Conservation (phyloP, 2,329 filamentous ascomycete species). For the Neoarthrinium moseri region DNA sequence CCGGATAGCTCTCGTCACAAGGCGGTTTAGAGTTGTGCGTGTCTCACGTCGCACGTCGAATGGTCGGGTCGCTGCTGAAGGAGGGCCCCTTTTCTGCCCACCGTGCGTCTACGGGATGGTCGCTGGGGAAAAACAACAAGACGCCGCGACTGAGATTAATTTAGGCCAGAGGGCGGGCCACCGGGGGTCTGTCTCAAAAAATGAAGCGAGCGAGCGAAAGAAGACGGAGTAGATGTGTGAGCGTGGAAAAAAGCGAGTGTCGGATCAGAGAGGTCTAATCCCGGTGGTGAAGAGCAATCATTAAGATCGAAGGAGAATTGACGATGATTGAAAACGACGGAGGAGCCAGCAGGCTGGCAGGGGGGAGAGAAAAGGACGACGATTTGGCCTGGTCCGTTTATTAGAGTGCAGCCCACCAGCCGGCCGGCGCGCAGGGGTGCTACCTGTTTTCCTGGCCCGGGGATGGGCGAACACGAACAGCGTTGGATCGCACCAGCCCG, state of each 20-base stretch:
- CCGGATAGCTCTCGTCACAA: slow-evolving; percentile 5
- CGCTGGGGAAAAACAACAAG: slow-evolving; percentile 1
- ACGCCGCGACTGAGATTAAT: not conserved
- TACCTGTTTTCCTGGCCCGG: slow-evolving; percentile 2
- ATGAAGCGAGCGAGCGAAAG: slow-evolving; percentile 3
- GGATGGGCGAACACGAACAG: slow-evolving; percentile 11
- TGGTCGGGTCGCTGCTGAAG: slow-evolving; percentile 1
- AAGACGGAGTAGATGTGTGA: too few species aligned
- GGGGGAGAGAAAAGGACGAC: not conserved
- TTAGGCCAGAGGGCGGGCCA: not conserved
- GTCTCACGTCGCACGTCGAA: slow-evolving; percentile 5
- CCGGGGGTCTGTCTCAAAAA: not conserved
- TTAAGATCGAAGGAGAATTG: slow-evolving; percentile 1
- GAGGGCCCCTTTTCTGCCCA: slow-evolving; percentile 1
- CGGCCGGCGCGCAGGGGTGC: slow-evolving; percentile 2
- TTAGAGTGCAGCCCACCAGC: slow-evolving; percentile 3
- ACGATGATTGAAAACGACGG: slow-evolving; percentile 3
- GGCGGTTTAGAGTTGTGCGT: slow-evolving; percentile 7
- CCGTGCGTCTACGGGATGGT: not conserved
- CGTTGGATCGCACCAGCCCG: slow-evolving; percentile 10
- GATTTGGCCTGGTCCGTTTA: slow-evolving; percentile 1
- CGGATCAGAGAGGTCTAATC: not conserved
- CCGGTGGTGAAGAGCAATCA: slow-evolving; percentile 1
- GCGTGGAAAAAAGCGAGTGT: slow-evolving; percentile 3
- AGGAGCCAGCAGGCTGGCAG: not conserved